A percentile compares a stretch with the other conserved stretches of the same genome.
phyloP scores from a whole-genome alignment of 805 yeast genomes.

The Komagataella kurtzmanii region DNA sequence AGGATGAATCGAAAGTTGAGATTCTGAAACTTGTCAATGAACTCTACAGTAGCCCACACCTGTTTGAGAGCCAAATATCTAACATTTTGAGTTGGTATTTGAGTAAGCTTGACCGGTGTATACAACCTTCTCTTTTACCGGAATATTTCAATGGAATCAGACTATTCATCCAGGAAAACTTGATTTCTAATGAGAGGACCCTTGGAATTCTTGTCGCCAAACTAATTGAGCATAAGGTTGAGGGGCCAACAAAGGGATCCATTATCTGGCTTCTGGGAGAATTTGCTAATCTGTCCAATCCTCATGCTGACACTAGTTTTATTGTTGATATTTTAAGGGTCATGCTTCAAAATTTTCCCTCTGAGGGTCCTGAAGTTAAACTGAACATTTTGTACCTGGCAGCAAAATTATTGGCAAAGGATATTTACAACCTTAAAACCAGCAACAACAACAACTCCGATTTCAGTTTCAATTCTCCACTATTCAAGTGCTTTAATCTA shows the following conservation, averaged over 20 bases:
- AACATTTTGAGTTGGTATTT: slow-evolving; percentile 54
- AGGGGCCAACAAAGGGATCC: slow-evolving; percentile 52
- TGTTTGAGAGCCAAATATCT: slow-evolving; percentile 32
- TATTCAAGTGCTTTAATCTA: slow-evolving; percentile 42
- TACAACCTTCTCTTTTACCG: slow-evolving; percentile 27
- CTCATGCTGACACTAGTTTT: slow-evolving; percentile 15
- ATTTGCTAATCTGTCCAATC: slow-evolving; percentile 24
- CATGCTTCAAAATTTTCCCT: slow-evolving; percentile 36
- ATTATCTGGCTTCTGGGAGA: slow-evolving; percentile 91
- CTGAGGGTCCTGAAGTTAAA: slow-evolving; percentile 45
- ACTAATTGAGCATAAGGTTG: slow-evolving; percentile 7
- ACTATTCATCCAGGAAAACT: slow-evolving; percentile 51
- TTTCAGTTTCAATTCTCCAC: slow-evolving; percentile 22
- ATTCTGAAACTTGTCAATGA: slow-evolving; percentile 43
- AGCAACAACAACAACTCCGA: slow-evolving; percentile 2
- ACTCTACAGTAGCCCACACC: slow-evolving; percentile 4
- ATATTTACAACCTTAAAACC: slow-evolving; percentile 26
- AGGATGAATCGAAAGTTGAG: slow-evolving; percentile 16
- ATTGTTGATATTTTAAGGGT: slow-evolving; percentile 69
- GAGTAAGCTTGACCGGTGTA: slow-evolving; percentile 22
- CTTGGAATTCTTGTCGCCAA: slow-evolving; percentile 32
- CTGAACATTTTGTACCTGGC: slow-evolving; percentile 61
- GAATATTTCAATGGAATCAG: slow-evolving; percentile 67
- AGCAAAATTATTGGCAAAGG: slow-evolving; percentile 54
- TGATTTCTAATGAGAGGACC: slow-evolving; percentile 37